Percentiles rank a stretch among this genome's conserved stretches.
phyloP scores from a whole-genome alignment of 2,329 filamentous ascomycete species.

The Trichophyton verrucosum region DNA sequence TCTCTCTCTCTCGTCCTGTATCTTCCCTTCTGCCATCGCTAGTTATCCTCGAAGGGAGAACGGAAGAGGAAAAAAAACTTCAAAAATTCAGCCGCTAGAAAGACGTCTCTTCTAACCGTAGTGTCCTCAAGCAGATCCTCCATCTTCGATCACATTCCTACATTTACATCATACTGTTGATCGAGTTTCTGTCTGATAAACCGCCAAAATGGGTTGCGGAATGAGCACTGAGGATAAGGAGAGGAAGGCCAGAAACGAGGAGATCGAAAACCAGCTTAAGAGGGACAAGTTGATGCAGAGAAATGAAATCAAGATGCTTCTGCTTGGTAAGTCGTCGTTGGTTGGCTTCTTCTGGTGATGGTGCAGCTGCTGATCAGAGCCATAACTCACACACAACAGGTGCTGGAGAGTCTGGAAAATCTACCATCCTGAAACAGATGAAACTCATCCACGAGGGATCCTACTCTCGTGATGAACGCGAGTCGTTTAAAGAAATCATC shows the following conservation, averaged over 20 bases:
- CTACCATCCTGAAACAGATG: constrained; percentile 92
- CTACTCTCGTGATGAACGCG: constrained; percentile 79
- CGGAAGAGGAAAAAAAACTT: too few relatives aligned
- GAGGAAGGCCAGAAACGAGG: constrained; percentile 98
- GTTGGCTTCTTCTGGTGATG: not conserved
- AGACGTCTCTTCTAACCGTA: not conserved
- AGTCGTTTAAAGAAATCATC: constrained; percentile 60
- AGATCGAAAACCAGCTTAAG: constrained; percentile 99
- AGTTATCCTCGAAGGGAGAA: too few relatives aligned
- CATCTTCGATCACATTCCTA: not conserved
- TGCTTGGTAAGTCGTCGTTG: constrained; percentile 60
- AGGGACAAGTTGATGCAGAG: constrained; percentile 96
- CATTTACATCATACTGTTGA: not conserved
- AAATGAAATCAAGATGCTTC: constrained; percentile 99
- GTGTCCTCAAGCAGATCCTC: not conserved
- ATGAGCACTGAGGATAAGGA: constrained; percentile 99
- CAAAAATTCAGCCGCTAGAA: not conserved
- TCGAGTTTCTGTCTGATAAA: constrained; percentile 3
- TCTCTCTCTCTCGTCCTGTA: not conserved
- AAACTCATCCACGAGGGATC: constrained; percentile 99
- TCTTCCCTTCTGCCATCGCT: too few relatives aligned
- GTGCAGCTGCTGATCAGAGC: constrained; percentile 7
- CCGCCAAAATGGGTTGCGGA: constrained; percentile 90
- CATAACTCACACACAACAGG: constrained; percentile 40
- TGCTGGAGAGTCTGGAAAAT: constrained; percentile 96